phyloP scores from a whole-genome alignment of 371 early-diverging fungal genomes.

The Mortierella sp. region DNA sequence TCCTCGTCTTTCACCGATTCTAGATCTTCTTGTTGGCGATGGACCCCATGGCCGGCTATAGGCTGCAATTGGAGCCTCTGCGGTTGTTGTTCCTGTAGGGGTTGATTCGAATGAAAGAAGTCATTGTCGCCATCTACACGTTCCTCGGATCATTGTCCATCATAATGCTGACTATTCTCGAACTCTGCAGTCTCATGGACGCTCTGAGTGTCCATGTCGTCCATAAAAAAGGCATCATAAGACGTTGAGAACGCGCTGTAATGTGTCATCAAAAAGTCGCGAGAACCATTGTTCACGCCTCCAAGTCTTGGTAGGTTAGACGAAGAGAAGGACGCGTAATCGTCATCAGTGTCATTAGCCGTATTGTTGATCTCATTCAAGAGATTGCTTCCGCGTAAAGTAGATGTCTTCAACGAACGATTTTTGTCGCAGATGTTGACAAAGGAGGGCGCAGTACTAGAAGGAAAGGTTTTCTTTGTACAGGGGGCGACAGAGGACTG shows the following conservation, averaged over 20 bases:
- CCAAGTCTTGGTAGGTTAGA: no score
- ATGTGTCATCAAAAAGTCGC: constrained; percentile 17
- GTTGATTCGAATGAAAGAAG: background rate
- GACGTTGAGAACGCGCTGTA: constrained; percentile 22
- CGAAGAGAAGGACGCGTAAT: background rate
- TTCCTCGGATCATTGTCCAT: constrained; percentile 14
- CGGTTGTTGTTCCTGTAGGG: constrained; percentile 1
- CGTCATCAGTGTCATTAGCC: background rate
- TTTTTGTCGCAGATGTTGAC: no score
- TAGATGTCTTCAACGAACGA: no score
- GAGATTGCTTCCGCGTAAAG: background rate
- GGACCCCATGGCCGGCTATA: background rate
- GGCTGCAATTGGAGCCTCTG: background rate
- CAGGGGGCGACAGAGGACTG: background rate
- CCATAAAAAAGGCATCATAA: constrained; percentile 37
- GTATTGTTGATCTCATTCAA: background rate
- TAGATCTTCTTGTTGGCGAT: background rate
- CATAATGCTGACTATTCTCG: constrained; percentile 29
- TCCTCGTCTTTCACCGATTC: background rate
- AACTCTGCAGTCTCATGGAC: constrained; percentile 15
- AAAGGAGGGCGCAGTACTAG: no score
- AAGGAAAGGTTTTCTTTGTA: background rate
- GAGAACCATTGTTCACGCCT: constrained; percentile 16
- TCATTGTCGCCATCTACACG: constrained; percentile 14
- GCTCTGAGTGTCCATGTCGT: constrained; percentile 14